These are phyloP conservation scores for Lachancea sp. DNA, from an alignment of 805 yeast genomes.

Conservation along the genomic window DNA sequence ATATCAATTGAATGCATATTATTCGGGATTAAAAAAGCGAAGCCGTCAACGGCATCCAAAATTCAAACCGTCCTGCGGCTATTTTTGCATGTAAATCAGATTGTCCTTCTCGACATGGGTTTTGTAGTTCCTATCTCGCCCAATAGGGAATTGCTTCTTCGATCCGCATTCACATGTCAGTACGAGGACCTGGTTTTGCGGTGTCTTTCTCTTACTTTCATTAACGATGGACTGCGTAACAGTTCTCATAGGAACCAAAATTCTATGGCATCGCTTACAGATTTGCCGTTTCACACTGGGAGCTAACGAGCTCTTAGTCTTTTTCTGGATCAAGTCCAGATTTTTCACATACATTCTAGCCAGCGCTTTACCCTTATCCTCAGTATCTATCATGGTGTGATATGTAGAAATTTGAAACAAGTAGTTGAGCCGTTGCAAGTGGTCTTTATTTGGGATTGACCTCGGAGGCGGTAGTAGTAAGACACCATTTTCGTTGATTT, in stretches of 20 bases:
- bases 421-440: slow-evolving; percentile 52
- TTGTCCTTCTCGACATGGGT: slow-evolving; percentile 21
- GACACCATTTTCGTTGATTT: slow-evolving; percentile 18
- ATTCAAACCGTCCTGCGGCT: slow-evolving; percentile 2
- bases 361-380: slow-evolving; percentile 30
- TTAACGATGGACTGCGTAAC: slow-evolving; percentile 25
- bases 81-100: slow-evolving; percentile 1
- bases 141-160: slow-evolving; percentile 55
- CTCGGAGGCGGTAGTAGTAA: slow-evolving; percentile 33
- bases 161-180: slow-evolving; percentile 49
- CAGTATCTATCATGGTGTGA: slow-evolving; percentile 33
- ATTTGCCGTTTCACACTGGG: slow-evolving; percentile 60
- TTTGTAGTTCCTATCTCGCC: slow-evolving; percentile 44
- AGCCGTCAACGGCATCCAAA: not conserved
- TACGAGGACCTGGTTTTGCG: slow-evolving; percentile 44
- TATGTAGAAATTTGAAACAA: slow-evolving; percentile 49
- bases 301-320: slow-evolving; percentile 56
- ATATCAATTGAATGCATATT: not conserved
- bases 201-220: slow-evolving; percentile 5
- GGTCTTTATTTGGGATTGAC: slow-evolving; percentile 47
- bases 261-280: slow-evolving; percentile 60
- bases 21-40: not conserved
- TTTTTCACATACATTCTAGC: slow-evolving; percentile 50
- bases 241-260: slow-evolving; percentile 45
- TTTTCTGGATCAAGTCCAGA: slow-evolving; percentile 57